phyloP scores from a whole-genome alignment of 441 rosid species.

The Mallotus japonicus region DNA sequence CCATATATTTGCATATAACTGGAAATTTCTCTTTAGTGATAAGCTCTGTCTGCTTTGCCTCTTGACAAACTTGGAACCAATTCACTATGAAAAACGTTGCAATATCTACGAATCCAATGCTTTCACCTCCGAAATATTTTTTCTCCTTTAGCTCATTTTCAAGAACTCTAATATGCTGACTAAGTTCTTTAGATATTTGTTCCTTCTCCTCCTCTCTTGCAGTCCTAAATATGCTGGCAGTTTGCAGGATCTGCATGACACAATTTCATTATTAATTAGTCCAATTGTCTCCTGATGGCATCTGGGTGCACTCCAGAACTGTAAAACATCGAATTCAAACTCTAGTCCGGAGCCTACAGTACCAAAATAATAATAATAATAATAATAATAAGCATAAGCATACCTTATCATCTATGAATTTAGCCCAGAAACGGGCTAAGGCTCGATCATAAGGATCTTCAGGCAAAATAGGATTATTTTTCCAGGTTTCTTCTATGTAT shows the following conservation, averaged over 20 bases:
- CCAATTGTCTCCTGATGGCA: too few species aligned
- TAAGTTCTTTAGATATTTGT: neutral
- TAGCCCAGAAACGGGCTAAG: conserved; percentile 15
- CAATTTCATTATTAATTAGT: too few species aligned
- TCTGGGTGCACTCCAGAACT: too few species aligned
- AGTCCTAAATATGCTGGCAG: neutral
- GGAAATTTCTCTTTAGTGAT: conserved; percentile 22
- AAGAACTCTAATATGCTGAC: conserved; percentile 9
- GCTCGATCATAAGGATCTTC: neutral
- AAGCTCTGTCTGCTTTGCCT: conserved; percentile 15
- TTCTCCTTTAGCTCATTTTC: neutral
- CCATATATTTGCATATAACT: conserved; percentile 33
- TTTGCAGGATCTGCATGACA: conserved; percentile 8
- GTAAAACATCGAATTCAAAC: too few species aligned
- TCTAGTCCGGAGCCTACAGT: too few species aligned
- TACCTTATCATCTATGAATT: conserved; percentile 1
- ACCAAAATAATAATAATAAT: neutral
- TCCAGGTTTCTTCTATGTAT: conserved; percentile 8
- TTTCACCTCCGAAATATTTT: conserved; percentile 37
- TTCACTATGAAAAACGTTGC: neutral
- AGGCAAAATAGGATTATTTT: conserved; percentile 4
- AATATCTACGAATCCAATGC: conserved; percentile 40
- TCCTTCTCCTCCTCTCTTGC: conserved; percentile 7
- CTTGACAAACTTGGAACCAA: conserved; percentile 17
- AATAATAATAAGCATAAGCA: neutral